Conservation (phyloP, 495 filamentous ascomycete genomes). For the Tuber melanosporum region DNA sequence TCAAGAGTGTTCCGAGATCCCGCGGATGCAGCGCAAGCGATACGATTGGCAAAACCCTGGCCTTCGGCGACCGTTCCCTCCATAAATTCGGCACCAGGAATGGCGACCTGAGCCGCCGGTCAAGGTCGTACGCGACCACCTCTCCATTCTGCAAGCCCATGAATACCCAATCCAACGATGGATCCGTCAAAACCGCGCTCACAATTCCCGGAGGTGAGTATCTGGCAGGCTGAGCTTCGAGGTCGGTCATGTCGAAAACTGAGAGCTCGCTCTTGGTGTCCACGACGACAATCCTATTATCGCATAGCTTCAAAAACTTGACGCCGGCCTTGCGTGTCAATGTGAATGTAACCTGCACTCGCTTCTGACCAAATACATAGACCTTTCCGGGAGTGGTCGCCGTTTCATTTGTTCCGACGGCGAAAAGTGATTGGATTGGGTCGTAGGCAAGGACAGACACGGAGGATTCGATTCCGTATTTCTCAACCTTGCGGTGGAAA, state of each 20-base stretch:
- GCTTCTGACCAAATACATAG: slow-evolving; percentile 80
- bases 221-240: slow-evolving; percentile 35
- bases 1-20: slow-evolving; percentile 84
- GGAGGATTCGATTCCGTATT: slow-evolving; percentile 79
- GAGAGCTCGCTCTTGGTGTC: slow-evolving; percentile 77
- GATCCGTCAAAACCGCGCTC: slow-evolving; percentile 67
- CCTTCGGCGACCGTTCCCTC: slow-evolving; percentile 57
- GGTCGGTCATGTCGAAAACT: slow-evolving; percentile 60
- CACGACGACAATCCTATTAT: slow-evolving; percentile 57
- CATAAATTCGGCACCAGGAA: slow-evolving; percentile 82
- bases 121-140: slow-evolving; percentile 81
- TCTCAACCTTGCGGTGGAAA: slow-evolving; percentile 52
- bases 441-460: slow-evolving; percentile 74
- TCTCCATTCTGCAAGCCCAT: slow-evolving; percentile 72
- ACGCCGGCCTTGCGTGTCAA: slow-evolving; percentile 63
- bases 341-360: slow-evolving; percentile 63
- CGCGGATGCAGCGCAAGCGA: slow-evolving; percentile 77
- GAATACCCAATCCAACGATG: slow-evolving; percentile 84
- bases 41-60: slow-evolving; percentile 57
- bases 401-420: slow-evolving; percentile 81
- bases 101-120: slow-evolving; percentile 64
- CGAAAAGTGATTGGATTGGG: slow-evolving; percentile 85
- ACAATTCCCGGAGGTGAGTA: slow-evolving; percentile 69
- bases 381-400: slow-evolving; percentile 72
- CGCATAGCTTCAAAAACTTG: slow-evolving; percentile 63